phyloP scores from a whole-genome alignment of 768 basidiomycete genomes.

The Lactifluus hygrophoroides region DNA sequence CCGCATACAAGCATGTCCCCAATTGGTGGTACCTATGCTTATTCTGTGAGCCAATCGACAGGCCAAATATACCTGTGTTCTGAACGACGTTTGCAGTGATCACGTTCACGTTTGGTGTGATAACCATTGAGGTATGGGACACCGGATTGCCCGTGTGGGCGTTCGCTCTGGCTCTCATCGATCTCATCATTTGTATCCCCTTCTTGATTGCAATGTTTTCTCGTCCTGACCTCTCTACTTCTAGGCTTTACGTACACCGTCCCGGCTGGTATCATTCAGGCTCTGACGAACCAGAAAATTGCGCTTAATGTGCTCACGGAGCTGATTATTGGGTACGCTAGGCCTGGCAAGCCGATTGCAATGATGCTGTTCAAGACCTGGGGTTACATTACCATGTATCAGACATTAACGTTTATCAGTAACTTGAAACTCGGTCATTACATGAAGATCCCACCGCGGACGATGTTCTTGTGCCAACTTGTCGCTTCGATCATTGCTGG shows the following conservation, averaged over 20 bases:
- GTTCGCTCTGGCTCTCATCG: slow-evolving; percentile 63
- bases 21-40: slow-evolving; percentile 79
- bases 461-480: too few relatives aligned
- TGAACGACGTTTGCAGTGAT: slow-evolving; percentile 23
- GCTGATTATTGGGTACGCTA: slow-evolving; percentile 68
- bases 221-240: not conserved
- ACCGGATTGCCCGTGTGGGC: slow-evolving; percentile 65
- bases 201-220: not conserved
- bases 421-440: slow-evolving; percentile 59
- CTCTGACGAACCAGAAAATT: slow-evolving; percentile 71
- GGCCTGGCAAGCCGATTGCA: slow-evolving; percentile 36
- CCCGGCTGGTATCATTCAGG: slow-evolving; percentile 73
- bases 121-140: slow-evolving; percentile 64
- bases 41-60: too few relatives aligned
- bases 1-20: slow-evolving; percentile 66
- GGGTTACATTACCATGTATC: slow-evolving; percentile 64
- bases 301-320: slow-evolving; percentile 70
- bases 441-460: too few relatives aligned
- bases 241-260: slow-evolving; percentile 58
- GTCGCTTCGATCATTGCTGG: too few relatives aligned
- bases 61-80: slow-evolving; percentile 50
- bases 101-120: slow-evolving; percentile 63
- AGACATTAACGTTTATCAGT: slow-evolving; percentile 52
- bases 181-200: too few relatives aligned
- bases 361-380: slow-evolving; percentile 85